phyloP scores from a whole-genome alignment of 2,329 filamentous ascomycete genomes.

The Aspergillus aculeatus region DNA sequence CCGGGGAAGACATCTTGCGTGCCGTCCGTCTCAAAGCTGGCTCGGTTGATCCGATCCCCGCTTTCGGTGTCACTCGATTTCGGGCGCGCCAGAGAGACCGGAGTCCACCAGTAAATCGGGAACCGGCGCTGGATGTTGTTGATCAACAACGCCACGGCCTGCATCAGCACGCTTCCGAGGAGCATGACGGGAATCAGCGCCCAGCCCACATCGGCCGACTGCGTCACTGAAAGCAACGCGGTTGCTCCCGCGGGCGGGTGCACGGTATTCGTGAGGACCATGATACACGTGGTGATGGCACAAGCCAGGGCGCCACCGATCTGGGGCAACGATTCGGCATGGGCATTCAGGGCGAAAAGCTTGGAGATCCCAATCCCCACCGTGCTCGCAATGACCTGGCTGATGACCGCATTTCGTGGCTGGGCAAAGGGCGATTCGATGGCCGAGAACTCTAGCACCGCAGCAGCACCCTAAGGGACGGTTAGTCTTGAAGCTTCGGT shows the following conservation, averaged over 20 bases:
- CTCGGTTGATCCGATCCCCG: constrained; percentile 17
- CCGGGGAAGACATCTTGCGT: constrained; percentile 16
- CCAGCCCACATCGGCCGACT: constrained; percentile 63
- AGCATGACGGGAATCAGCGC: constrained; percentile 63
- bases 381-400: constrained; percentile 63
- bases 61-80: constrained; percentile 21
- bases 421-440: constrained; percentile 72
- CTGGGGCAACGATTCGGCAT: constrained; percentile 57
- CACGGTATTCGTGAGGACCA: constrained; percentile 69
- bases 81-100: constrained; percentile 26
- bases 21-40: constrained; percentile 2
- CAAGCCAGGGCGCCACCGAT: constrained; percentile 66
- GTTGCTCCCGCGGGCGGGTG: constrained; percentile 76
- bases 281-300: constrained; percentile 60
- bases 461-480: constrained; percentile 63
- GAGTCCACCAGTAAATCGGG: constrained; percentile 66
- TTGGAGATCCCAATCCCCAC: constrained; percentile 64
- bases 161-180: constrained; percentile 61
- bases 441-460: constrained; percentile 71
- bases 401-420: constrained; percentile 66
- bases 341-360: constrained; percentile 57
- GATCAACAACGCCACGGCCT: constrained; percentile 60
- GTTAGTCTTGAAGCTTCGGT: constrained; percentile 8
- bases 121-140: constrained; percentile 69
- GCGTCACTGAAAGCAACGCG: constrained; percentile 63